Evolutionary conservation across 257 asterid species (phyloP), one percentile per base, ranked within the genome.

Genomic region (Solanum appendiculatum): DNA sequence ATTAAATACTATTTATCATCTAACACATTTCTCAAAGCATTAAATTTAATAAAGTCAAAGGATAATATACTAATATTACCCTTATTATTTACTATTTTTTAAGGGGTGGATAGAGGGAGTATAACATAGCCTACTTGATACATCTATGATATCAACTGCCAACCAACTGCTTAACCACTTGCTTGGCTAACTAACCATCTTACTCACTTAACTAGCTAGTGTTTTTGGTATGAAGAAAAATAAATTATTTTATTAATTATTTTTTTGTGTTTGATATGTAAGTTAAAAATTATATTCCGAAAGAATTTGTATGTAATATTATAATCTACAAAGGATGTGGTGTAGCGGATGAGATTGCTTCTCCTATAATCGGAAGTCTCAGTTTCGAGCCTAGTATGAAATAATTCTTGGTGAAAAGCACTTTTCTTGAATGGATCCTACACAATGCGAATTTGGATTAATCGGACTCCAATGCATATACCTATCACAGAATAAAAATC

Each of bases 331-430:
- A 48, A 48, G 21, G 8, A 51, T 51, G 21, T 51, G 23, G 58
- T 51, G 58, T 0, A 36, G 58, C 8, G 0, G 9, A 51, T 51
- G 58, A 51, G 5, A 16, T 3, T 16, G 3, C 0, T 51, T 16
- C 0, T 48, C 15, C 3, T 23, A 16, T 51, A 16, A 15, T 51
- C 23, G 2, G 3, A 51, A 51, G 58, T 20, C 23, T 51, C 58
- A 5, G 3, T 51, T 51, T 51, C 9, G 3, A 51, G 15, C 15
- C 15, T 51, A 23, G 23, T 51, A 16, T 51, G 21, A 5, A 51
- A 46, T 0, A 1, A 0, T 46, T 16, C 0, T 20, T 54, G 0
- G 6, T 18, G 10, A 9, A 18, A 7, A 54, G 3, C 11, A 6
- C 18, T 9, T 9, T 58, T 58, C 15, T 23, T 23, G 13, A 58